Base-by-base conservation (phyloP, 1,284 basidiomycete genomes). In the Sporisorium iseilematis-ciliati region DNA sequence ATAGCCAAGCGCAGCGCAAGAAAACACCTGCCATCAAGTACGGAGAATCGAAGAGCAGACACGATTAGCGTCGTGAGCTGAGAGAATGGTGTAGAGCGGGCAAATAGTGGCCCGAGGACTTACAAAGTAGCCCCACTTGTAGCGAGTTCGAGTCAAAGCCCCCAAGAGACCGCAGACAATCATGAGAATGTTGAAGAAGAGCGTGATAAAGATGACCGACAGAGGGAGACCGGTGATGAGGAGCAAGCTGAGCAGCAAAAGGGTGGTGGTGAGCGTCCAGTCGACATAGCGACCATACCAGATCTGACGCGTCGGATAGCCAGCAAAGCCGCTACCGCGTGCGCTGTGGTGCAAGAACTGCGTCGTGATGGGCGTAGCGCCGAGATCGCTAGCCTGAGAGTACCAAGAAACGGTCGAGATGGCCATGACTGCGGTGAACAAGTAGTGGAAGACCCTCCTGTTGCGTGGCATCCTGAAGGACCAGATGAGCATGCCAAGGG, bases 371-470 rank as follows among this genome's bases (percentile, higher is more conserved):
- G 88, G 86, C 0, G 89, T 88, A 50, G 85, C 86, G 25, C 90
- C 90, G 56, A 91, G 87, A 81, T 90, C 87, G 21, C 89, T 89
- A 0, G 90, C 90, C 88, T 90, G 89, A 14, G 87, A 86, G 82
- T 50, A 90, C 86, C 87, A 90, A 7, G 87, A 80, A 54, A 84
- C 65, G 41, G 79, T 80, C 18, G 85, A 85, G 25, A 85, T 85
- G 50, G 66, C 73, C 6, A 81, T 70, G n/a, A 77, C 67, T 31
- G 67, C 64, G n/a, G 88, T 86, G 65, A 89, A 89, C 20, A 80
- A 59, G 49, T 78, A 74, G 63, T 74, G 70, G 61, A 89, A 89
- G 0, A 88, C 85, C 87, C 89, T 90, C 12, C 89, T 56, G 54
- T 70, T 60, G 25, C 60, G 69, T 18, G 55, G 51, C 18, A 77